phyloP scores from a whole-genome alignment of 257 asterid genomes.

The Capsicum chinense region DNA sequence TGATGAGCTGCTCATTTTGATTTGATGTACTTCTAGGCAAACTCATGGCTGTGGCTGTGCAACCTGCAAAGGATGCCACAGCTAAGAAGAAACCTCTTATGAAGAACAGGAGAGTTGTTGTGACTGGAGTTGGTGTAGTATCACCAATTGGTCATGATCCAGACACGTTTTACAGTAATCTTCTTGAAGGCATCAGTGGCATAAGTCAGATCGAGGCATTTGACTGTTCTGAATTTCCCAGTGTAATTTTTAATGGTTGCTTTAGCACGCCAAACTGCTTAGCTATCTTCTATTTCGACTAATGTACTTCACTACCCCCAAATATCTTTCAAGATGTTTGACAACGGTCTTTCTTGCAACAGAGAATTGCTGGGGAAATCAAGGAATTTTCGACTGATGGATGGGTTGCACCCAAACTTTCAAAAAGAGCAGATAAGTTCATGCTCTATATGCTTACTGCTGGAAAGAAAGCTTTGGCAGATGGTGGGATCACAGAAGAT shows the following conservation, averaged over 20 bases:
- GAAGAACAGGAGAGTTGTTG: conserved; percentile 50
- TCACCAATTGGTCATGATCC: conserved; percentile 52
- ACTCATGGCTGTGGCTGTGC: conserved; percentile 37
- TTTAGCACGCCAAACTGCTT: not conserved
- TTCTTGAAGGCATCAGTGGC: conserved; percentile 59
- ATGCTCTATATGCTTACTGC: conserved; percentile 53
- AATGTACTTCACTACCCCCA: conserved; percentile 26
- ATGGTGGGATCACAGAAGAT: conserved; percentile 50
- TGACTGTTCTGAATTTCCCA: conserved; percentile 49
- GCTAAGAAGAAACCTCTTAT: conserved; percentile 30
- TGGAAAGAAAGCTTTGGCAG: conserved; percentile 57
- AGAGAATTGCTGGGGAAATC: conserved; percentile 60
- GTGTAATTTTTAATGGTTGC: conserved; percentile 35
- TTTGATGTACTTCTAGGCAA: conserved; percentile 32
- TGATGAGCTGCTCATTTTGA: not conserved
- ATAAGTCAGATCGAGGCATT: conserved; percentile 51
- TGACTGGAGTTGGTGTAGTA: conserved; percentile 52
- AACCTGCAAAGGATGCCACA: conserved; percentile 35
- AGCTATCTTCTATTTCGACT: not conserved
- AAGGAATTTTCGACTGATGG: conserved; percentile 51
- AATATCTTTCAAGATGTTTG: not conserved
- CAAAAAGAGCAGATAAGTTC: conserved; percentile 50
- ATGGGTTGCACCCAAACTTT: conserved; percentile 51
- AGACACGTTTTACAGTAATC: conserved; percentile 45
- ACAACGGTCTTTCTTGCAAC: conserved; percentile 22